These are phyloP conservation scores for Quillaja saponaria DNA, from an alignment of 306 rosid genomes.

Conservation along the genomic window DNA sequence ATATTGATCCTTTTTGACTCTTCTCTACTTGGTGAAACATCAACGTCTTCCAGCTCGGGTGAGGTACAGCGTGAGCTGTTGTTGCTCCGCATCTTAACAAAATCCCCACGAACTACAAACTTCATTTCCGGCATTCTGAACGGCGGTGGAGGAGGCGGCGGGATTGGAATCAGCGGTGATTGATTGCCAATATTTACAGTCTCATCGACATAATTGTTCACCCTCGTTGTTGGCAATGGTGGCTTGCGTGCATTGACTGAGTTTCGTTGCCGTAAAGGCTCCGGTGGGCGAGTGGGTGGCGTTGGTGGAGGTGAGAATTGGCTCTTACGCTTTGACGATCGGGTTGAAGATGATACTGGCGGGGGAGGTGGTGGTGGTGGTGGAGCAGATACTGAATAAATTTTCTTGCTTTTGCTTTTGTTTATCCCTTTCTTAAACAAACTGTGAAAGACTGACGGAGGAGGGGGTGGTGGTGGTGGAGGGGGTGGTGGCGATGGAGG, in stretches of 20 bases:
- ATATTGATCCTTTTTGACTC: slow-evolving; percentile 16
- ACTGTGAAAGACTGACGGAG: slow-evolving; percentile 61
- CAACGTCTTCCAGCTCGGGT: too few species aligned
- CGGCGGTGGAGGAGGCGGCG: slow-evolving; percentile 67
- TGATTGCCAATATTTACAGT: slow-evolving; percentile 41
- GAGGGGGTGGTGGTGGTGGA: slow-evolving; percentile 67
- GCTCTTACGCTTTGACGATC: slow-evolving; percentile 40
- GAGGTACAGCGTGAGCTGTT: slow-evolving; percentile 66
- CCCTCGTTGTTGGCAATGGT: slow-evolving; percentile 65
- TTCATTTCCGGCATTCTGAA: slow-evolving; percentile 54
- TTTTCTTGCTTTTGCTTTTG: slow-evolving; percentile 62
- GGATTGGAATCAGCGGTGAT: slow-evolving; percentile 56
- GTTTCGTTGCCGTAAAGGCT: slow-evolving; percentile 15
- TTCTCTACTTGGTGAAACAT: slow-evolving; percentile 11
- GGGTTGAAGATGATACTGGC: slow-evolving; percentile 33
- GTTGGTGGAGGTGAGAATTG: slow-evolving; percentile 39
- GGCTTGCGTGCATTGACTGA: slow-evolving; percentile 52
- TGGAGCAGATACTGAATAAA: slow-evolving; percentile 52
- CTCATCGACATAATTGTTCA: too few species aligned
- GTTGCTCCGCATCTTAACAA: slow-evolving; percentile 51
- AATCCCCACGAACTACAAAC: slow-evolving; percentile 52
- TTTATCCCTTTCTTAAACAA: slow-evolving; percentile 58
- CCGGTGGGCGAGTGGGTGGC: slow-evolving; percentile 28
- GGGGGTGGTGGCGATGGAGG: slow-evolving; percentile 57
- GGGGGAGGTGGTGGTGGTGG: slow-evolving; percentile 52